These are phyloP conservation scores for Venturia asperata DNA, from an alignment of 2,329 filamentous ascomycete species.

Conservation along the genomic window DNA sequence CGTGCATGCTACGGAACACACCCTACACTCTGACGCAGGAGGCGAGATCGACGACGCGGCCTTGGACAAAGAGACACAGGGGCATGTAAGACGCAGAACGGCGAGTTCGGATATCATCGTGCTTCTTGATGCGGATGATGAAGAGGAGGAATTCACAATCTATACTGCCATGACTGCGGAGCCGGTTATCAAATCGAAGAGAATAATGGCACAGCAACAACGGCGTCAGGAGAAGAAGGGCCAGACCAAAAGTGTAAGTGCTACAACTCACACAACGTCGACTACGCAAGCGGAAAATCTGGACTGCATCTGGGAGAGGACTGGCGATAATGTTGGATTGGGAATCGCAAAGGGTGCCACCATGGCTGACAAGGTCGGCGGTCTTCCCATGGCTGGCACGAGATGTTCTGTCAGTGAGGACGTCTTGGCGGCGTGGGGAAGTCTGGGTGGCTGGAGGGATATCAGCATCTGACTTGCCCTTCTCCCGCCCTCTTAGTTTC, in stretches of 20 bases:
- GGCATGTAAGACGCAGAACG: neutral
- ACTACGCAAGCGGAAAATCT: neutral
- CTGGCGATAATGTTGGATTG: neutral
- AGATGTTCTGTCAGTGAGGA: conserved; percentile 39
- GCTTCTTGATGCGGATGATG: neutral
- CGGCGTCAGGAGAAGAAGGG: neutral
- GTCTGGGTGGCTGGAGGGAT: conserved; percentile 34
- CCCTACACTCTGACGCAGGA: conserved; percentile 16
- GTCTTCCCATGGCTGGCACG: neutral
- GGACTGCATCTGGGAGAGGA: neutral
- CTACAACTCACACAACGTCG: conserved; percentile 18
- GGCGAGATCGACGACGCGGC: conserved; percentile 14
- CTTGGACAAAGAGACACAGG: neutral
- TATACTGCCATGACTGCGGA: neutral
- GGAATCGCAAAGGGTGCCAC: conserved; percentile 20
- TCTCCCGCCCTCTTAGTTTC: neutral
- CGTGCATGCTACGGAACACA: neutral
- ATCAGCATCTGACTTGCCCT: neutral
- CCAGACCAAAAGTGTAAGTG: neutral
- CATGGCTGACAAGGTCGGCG: conserved; percentile 20
- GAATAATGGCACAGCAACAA: neutral
- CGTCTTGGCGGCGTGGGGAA: conserved; percentile 42
- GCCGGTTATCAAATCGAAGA: neutral
- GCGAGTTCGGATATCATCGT: neutral
- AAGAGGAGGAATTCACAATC: neutral